Evolutionary conservation across 1,284 basidiomycete species (phyloP).

Genomic region (Paramarasmius palmivorus): DNA sequence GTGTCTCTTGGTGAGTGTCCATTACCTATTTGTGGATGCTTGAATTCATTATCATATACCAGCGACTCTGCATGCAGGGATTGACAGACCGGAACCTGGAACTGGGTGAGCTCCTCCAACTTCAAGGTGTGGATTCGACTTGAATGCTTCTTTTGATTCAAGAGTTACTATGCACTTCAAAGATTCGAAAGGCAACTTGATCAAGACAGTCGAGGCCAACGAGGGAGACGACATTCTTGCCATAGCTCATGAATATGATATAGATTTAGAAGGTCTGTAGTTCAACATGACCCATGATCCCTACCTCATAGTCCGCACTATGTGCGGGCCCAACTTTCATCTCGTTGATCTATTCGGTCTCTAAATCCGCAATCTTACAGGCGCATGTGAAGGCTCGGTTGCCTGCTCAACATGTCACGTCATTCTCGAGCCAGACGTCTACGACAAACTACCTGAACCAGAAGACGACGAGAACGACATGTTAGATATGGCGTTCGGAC

Average conservation of each 20-base stretch:
- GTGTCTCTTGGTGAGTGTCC: not conserved
- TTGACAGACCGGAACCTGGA: slow-evolving; percentile 51
- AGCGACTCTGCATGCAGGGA: slow-evolving; percentile 39
- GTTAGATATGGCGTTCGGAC: slow-evolving; percentile 96
- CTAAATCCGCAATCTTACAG: slow-evolving; percentile 38
- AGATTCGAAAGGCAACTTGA: slow-evolving; percentile 79
- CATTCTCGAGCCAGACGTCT: slow-evolving; percentile 82
- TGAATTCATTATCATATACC: not conserved
- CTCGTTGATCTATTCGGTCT: slow-evolving; percentile 3
- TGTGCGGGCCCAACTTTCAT: not conserved
- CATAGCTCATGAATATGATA: slow-evolving; percentile 94
- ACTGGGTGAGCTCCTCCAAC: slow-evolving; percentile 57
- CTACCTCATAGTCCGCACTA: not conserved
- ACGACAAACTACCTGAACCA: slow-evolving; percentile 87
- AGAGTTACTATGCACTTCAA: slow-evolving; percentile 91
- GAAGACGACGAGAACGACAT: slow-evolving; percentile 98
- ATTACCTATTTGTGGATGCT: not conserved
- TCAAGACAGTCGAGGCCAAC: slow-evolving; percentile 91
- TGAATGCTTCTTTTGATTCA: slow-evolving; percentile 5
- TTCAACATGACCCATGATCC: too few species aligned
- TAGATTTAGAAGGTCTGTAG: slow-evolving; percentile 90
- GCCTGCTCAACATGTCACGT: slow-evolving; percentile 99
- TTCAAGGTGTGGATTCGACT: slow-evolving; percentile 4
- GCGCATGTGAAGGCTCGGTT: slow-evolving; percentile 95
- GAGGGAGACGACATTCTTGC: slow-evolving; percentile 93